Conservation (phyloP, 108 stramenopile genomes). For the Skeletonema menzelii region DNA sequence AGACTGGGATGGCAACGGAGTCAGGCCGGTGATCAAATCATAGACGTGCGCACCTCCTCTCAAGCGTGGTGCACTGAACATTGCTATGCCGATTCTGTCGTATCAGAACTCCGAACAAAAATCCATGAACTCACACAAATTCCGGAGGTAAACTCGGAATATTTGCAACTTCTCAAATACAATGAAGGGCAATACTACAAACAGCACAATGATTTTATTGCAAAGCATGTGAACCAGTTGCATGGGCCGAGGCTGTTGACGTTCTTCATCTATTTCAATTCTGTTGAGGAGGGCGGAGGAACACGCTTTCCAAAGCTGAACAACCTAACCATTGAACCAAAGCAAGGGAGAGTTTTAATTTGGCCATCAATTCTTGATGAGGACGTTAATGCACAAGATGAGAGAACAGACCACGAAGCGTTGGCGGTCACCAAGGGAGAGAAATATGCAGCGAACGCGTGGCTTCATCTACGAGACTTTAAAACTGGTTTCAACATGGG, state of each 20-base stretch:
- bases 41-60: constrained; percentile 32
- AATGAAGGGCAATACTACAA: constrained; percentile 65
- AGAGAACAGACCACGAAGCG: constrained; percentile 55
- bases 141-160: constrained; percentile 65
- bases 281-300: constrained; percentile 65
- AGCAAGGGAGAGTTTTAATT: constrained; percentile 43
- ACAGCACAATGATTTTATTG: constrained; percentile 65
- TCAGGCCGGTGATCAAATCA: constrained; percentile 36
- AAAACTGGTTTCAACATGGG: constrained; percentile 40
- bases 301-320: constrained; percentile 48
- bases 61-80: neutral
- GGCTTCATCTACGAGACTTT: constrained; percentile 57
- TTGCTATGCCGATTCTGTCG: neutral
- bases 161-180: constrained; percentile 78
- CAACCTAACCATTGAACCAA: constrained; percentile 42
- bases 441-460: constrained; percentile 59
- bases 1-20: constrained; percentile 50
- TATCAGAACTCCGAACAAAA: constrained; percentile 56
- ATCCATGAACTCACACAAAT: constrained; percentile 60
- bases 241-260: constrained; percentile 65
- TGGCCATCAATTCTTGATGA: constrained; percentile 56
- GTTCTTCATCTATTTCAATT: constrained; percentile 65
- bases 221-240: constrained; percentile 39
- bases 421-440: constrained; percentile 53
- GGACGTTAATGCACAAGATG: constrained; percentile 39